phyloP scores from a whole-genome alignment of 371 early-diverging fungal species.

The Umbelopsis sp. region DNA sequence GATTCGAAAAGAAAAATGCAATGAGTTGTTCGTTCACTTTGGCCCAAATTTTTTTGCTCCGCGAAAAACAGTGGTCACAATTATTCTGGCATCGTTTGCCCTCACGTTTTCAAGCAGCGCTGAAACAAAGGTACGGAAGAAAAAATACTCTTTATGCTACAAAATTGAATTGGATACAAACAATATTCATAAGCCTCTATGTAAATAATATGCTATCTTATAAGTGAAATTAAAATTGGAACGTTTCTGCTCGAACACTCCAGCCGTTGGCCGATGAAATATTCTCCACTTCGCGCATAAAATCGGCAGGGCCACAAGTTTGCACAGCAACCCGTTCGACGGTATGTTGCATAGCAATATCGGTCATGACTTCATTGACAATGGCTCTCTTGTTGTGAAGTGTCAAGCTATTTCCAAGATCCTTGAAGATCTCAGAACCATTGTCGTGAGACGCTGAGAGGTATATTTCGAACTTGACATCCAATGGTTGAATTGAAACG shows the following conservation, averaged over 20 bases:
- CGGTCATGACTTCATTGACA: neutral
- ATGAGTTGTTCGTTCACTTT: neutral
- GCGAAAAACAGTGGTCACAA: slow-evolving; percentile 12
- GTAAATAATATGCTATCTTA: neutral
- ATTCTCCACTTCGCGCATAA: neutral
- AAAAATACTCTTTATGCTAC: too few relatives aligned
- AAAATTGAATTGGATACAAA: too few relatives aligned
- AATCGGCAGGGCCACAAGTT: slow-evolving; percentile 3
- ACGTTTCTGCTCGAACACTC: slow-evolving; percentile 11
- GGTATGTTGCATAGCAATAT: slow-evolving; percentile 6
- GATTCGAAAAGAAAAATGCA: neutral
- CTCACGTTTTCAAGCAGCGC: neutral
- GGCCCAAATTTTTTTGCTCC: slow-evolving; percentile 2
- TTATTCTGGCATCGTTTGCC: too few relatives aligned
- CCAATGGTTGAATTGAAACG: neutral
- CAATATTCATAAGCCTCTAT: too few relatives aligned
- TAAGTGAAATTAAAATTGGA: neutral
- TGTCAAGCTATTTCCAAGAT: neutral
- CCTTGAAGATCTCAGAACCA: slow-evolving; percentile 17
- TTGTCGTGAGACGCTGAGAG: slow-evolving; percentile 2
- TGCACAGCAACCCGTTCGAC: neutral
- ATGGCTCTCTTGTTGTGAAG: neutral
- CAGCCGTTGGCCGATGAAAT: neutral
- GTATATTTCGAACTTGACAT: neutral
- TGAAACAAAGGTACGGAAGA: too few relatives aligned